Evolutionary conservation across 768 basidiomycete genomes (phyloP).

Genomic region (Suillus subluteus): DNA sequence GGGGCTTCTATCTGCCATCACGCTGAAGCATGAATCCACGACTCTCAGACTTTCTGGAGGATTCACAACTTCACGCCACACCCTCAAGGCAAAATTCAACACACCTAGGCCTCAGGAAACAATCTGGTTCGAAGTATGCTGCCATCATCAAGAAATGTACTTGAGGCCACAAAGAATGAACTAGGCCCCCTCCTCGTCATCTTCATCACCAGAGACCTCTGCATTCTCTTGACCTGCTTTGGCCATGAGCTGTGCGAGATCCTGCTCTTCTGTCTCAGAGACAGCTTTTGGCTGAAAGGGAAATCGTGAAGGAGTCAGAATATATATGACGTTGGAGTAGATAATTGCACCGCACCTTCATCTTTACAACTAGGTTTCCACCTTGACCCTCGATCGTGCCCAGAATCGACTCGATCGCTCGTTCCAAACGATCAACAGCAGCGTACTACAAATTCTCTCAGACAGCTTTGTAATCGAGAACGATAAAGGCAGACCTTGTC

Average conservation of each 20-base stretch:
- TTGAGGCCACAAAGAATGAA: background rate
- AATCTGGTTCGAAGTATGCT: background rate
- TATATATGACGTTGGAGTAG: constrained; percentile 2
- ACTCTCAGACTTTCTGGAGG: too few species aligned
- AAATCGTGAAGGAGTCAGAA: constrained; percentile 2
- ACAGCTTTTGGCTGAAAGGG: constrained; percentile 87
- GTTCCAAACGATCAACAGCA: constrained; percentile 91
- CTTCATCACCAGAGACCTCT: constrained; percentile 94
- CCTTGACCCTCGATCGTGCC: constrained; percentile 81
- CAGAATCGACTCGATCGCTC: constrained; percentile 91
- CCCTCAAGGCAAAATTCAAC: too few species aligned
- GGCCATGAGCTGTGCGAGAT: constrained; percentile 96
- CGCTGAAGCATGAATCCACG: too few species aligned
- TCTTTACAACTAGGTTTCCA: constrained; percentile 89
- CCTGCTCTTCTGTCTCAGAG: constrained; percentile 96
- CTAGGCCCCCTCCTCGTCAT: constrained; percentile 62
- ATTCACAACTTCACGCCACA: too few species aligned
- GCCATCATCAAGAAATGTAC: background rate
- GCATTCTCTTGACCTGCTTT: constrained; percentile 93
- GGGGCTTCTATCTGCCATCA: too few species aligned
- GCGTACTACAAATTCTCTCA: constrained; percentile 54
- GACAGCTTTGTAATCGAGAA: background rate
- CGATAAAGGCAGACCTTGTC: constrained; percentile 69
- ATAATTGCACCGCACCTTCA: constrained; percentile 66
- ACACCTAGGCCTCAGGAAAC: too few species aligned